Base-by-base conservation (phyloP, 2,329 filamentous ascomycete genomes). In the Botrytis tulipae region DNA sequence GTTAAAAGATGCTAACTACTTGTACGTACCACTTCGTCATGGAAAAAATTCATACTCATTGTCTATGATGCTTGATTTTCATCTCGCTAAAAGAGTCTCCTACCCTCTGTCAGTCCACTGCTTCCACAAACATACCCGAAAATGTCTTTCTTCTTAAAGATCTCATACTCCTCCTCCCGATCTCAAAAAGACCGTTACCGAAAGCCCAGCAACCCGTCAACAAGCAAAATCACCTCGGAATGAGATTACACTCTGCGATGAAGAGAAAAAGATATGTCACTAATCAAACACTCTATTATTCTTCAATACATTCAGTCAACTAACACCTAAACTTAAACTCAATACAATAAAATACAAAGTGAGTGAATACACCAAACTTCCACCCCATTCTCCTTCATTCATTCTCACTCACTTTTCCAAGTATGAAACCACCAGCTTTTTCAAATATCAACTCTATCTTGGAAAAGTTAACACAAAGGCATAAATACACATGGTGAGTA, bases 381-480 rank as follows among this genome's bases (percentile, higher is more conserved):
- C 25, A 54, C 3, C 25, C 16, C 5, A 51, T 25, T 6, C 22
- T 25, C 46, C 12, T 25, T 25, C 46, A 14, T 12, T 10, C 4
- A 51, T 25, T 51, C 22, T n/a, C 10, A 25, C 46, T 25, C 22
- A n/a, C 22, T n/a, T 10, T 14, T 25, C 10, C 10, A 14, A 12
- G 22, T 14, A 51, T 51, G 16, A 54, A 54, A 29, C 1, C 48
- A 54, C 5, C 25, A 54, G 48, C 48, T 54, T 10, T 6, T 5
- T 7, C 25, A n/a, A n/a, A 3, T 25, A n/a, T n/a, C 48, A n/a
- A 16, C 12, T 16, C 25, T 16, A 16, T n/a, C 12, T 14, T 7
- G 2, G 25, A 29, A 54, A n/a, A 3, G 1, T n/a, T 3, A 16
- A 16, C 22, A 3, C 3, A 10, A 48, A 9, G 8, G 0, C 10